Percentiles rank a stretch among this genome's conserved stretches.
phyloP scores from a whole-genome alignment of 2,329 filamentous ascomycete species.

The Bipolaris cookei region DNA sequence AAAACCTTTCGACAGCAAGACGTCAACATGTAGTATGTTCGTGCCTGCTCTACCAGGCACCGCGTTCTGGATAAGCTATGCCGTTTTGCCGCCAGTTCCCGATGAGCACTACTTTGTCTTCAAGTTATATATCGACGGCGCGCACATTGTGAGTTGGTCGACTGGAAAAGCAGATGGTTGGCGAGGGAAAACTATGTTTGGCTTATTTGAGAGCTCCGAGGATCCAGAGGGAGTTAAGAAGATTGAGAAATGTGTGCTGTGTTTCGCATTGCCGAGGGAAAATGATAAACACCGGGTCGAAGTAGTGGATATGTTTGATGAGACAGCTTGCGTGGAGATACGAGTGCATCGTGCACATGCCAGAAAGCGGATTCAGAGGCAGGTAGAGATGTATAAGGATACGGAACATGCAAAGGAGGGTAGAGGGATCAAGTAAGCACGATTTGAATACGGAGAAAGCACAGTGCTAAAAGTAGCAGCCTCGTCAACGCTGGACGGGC shows the following conservation, averaged over 20 bases:
- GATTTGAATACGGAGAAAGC: neutral
- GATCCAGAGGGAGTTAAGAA: slow-evolving; percentile 37
- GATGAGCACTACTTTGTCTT: slow-evolving; percentile 51
- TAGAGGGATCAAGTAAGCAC: slow-evolving; percentile 42
- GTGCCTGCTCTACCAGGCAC: slow-evolving; percentile 45
- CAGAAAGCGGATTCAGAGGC: slow-evolving; percentile 47
- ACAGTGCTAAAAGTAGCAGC: slow-evolving; percentile 33
- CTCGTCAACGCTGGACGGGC: slow-evolving; percentile 49
- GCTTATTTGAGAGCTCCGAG: slow-evolving; percentile 46
- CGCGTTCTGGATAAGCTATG: slow-evolving; percentile 55
- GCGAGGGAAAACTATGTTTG: slow-evolving; percentile 55
- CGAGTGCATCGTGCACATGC: slow-evolving; percentile 51
- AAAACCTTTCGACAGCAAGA: slow-evolving; percentile 26
- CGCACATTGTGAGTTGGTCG: slow-evolving; percentile 53
- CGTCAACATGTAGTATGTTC: slow-evolving; percentile 45
- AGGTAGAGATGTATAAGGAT: slow-evolving; percentile 32
- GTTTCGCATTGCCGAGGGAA: slow-evolving; percentile 38
- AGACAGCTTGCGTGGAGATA: slow-evolving; percentile 50
- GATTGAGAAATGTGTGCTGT: slow-evolving; percentile 52
- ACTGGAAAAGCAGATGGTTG: slow-evolving; percentile 52
- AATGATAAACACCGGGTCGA: slow-evolving; percentile 13
- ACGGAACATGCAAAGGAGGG: slow-evolving; percentile 27
- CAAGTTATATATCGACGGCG: slow-evolving; percentile 53
- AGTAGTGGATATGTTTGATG: slow-evolving; percentile 25
- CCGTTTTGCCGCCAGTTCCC: slow-evolving; percentile 39